These are phyloP conservation scores for Boletus rex-veris DNA, from an alignment of 768 basidiomycete species.

Conservation along the genomic window DNA sequence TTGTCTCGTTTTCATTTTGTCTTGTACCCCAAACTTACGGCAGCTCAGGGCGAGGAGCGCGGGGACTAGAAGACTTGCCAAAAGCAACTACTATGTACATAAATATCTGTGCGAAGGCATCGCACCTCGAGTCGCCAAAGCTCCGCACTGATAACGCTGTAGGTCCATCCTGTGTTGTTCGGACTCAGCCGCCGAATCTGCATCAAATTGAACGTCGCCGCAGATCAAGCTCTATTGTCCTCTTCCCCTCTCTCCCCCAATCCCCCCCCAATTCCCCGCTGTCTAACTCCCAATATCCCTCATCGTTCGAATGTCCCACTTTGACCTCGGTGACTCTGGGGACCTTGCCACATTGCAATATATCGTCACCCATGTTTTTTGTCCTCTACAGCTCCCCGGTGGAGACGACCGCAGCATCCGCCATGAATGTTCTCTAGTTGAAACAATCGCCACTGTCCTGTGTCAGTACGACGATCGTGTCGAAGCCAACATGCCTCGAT, in stretches of 20 bases:
- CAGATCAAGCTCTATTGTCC: background rate
- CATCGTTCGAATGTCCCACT: slow-evolving; percentile 2
- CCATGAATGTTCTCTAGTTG: slow-evolving; percentile 28
- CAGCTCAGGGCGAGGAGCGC: background rate
- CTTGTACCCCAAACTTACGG: background rate
- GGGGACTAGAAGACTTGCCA: background rate
- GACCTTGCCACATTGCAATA: slow-evolving; percentile 23
- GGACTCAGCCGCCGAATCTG: background rate
- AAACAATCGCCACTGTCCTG: slow-evolving; percentile 17
- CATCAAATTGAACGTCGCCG: background rate
- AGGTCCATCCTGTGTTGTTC: slow-evolving; percentile 13
- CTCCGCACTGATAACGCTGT: background rate
- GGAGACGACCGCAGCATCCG: slow-evolving; percentile 28
- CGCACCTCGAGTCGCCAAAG: background rate
- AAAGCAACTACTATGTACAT: background rate
- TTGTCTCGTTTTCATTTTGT: background rate
- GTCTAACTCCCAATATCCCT: background rate
- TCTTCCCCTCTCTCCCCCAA: too few relatives aligned
- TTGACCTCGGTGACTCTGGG: background rate
- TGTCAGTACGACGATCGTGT: slow-evolving; percentile 14
- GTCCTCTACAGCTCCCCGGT: slow-evolving; percentile 41
- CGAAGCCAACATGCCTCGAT: slow-evolving; percentile 14
- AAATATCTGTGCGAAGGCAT: background rate
- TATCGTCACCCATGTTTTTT: slow-evolving; percentile 41
- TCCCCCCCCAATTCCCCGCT: too few relatives aligned